Conservation (phyloP, 352 stramenopile species). For the Pythium brachiatum region DNA sequence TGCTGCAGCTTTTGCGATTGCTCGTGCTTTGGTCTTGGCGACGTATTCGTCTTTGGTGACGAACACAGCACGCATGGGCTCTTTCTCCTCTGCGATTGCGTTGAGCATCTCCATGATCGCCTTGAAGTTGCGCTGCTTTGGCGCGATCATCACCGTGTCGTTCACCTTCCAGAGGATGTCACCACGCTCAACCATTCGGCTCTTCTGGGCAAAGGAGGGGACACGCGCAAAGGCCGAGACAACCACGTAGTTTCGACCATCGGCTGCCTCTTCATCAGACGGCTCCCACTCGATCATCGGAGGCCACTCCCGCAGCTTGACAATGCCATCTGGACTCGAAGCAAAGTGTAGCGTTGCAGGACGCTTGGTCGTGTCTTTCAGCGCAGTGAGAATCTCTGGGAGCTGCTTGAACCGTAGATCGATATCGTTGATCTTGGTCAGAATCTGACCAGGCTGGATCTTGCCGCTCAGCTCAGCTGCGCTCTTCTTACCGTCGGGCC, state of each 20-base stretch:
- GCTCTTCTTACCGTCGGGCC: slow-evolving; percentile 48
- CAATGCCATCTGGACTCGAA: slow-evolving; percentile 68
- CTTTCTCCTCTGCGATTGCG: slow-evolving; percentile 44
- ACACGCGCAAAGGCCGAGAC: slow-evolving; percentile 65
- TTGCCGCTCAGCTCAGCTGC: slow-evolving; percentile 67
- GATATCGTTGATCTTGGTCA: slow-evolving; percentile 63
- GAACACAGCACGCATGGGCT: slow-evolving; percentile 56
- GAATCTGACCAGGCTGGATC: slow-evolving; percentile 62
- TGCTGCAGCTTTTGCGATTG: slow-evolving; percentile 13
- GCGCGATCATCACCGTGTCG: slow-evolving; percentile 42
- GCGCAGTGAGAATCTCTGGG: slow-evolving; percentile 48
- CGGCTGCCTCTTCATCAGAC: slow-evolving; percentile 51
- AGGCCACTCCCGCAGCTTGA: slow-evolving; percentile 79
- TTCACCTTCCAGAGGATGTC: slow-evolving; percentile 74
- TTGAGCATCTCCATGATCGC: slow-evolving; percentile 62
- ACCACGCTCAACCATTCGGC: slow-evolving; percentile 49
- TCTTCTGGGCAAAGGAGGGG: slow-evolving; percentile 74
- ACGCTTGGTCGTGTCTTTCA: slow-evolving; percentile 56
- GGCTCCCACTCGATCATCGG: slow-evolving; percentile 78
- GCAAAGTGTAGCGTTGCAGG: slow-evolving; percentile 76
- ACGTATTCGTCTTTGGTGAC: slow-evolving; percentile 56
- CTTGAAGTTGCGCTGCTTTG: slow-evolving; percentile 44
- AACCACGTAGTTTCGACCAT: slow-evolving; percentile 62
- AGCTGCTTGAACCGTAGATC: slow-evolving; percentile 71
- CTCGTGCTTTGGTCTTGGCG: slow-evolving; percentile 30